Conservation (phyloP, 176 grass and related monocot species). For the Urochloa ruziziensis region DNA sequence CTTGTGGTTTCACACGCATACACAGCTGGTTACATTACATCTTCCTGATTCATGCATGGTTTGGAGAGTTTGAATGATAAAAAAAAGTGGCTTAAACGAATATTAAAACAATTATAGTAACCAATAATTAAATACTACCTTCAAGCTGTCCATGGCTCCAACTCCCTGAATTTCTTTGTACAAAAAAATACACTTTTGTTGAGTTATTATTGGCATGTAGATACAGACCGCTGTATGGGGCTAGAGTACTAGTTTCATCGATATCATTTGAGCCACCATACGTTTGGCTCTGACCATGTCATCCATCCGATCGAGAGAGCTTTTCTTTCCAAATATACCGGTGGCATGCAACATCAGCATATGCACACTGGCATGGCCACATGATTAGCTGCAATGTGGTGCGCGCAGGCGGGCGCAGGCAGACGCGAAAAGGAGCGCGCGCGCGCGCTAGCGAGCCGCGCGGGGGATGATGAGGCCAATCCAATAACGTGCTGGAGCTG, state of each 20-base stretch:
- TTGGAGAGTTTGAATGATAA: too few species aligned
- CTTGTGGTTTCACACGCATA: not conserved
- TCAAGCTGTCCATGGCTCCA: too few species aligned
- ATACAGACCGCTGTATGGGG: too few species aligned
- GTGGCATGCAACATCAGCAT: not conserved
- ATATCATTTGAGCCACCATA: too few species aligned
- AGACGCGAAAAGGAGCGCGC: not conserved
- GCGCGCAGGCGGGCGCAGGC: not conserved
- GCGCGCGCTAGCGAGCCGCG: not conserved
- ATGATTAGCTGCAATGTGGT: conserved; percentile 14
- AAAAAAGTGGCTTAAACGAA: too few species aligned
- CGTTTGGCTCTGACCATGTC: not conserved
- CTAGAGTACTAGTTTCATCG: not conserved
- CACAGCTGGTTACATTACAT: too few species aligned
- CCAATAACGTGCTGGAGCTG: conserved; percentile 80
- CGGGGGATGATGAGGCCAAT: conserved; percentile 53
- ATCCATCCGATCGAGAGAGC: not conserved
- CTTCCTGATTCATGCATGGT: too few species aligned
- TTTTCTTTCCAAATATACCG: not conserved
- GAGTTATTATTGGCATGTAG: not conserved
- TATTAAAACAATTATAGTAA: too few species aligned
- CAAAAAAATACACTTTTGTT: not conserved
- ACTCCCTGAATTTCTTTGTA: not conserved
- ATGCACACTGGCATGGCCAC: not conserved
- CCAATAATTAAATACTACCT: too few species aligned